Base-by-base conservation (phyloP, 306 rosid species). In the Astragalus glycyphyllos region DNA sequence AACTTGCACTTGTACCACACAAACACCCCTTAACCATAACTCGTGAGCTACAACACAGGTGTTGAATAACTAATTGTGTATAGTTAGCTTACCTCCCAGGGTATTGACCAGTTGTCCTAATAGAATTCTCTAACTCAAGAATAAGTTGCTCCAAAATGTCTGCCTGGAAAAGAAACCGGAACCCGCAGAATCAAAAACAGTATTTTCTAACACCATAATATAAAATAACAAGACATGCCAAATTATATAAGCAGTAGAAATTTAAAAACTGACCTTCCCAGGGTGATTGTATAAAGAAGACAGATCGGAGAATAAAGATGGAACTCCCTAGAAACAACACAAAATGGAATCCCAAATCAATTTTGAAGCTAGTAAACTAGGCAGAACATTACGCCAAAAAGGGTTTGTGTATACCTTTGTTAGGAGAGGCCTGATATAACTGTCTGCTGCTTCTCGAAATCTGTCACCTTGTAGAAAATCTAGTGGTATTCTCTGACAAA, bases 281-380 rank as follows among this genome's bases (percentile, higher is more conserved):
- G 89, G 91, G 48, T 94, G 97, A 86, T 84, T 86, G 64, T 94
- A 90, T 77, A 94, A 72, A 14, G 98, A 88, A 72, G 98, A 94
- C 53, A 90, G 92, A 81, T 94, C 98, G 3, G 98, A 85, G 87
- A 94, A 90, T 66, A 94, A 82, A 20, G 97, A 94, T 51, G 98
- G 97, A 72, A 94, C 98, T 75, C 98, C 98, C 98, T 94, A 83
- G 48, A 88, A 77, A 65, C 45, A 85, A 59, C 72, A 79, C 47
- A 35, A 76, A 64, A 34, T 12, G 69, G 40, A 55, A 81, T 60
- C 37, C 72, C 65, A 71, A 60, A 71, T 78, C 35, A 72, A 65
- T 73, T 68, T 68, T 48, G 62, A 62, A 56, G 77, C 46, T 11
- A 80, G 41, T 34, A 60, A 72, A 74, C 37, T 2, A 71, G 47